Evolutionary conservation across 495 filamentous ascomycete genomes (phyloP).

Genomic region (Aspergillus sclerotiicarbonarius): DNA sequence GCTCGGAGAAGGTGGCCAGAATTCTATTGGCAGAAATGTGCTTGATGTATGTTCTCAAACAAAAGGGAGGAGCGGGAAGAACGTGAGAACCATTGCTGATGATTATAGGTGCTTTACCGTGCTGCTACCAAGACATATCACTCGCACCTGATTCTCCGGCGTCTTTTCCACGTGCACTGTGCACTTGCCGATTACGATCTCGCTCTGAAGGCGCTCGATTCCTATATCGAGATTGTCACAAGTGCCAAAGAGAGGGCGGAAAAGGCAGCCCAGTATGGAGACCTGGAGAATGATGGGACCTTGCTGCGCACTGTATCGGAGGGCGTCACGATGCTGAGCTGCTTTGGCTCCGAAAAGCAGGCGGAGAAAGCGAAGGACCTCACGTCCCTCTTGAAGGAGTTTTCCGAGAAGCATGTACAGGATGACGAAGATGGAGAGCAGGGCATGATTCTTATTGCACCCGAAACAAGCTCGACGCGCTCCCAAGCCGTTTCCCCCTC

Average conservation of each 20-base stretch:
- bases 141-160: conserved; percentile 79
- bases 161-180: conserved; percentile 85
- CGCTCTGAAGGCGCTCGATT: conserved; percentile 81
- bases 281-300: conserved; percentile 72
- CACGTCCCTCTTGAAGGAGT: conserved; percentile 61
- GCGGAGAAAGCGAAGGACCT: conserved; percentile 75
- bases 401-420: conserved; percentile 50
- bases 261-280: conserved; percentile 73
- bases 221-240: conserved; percentile 82
- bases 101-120: conserved; percentile 68
- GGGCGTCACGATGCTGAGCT: conserved; percentile 76
- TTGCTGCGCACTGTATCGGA: conserved; percentile 73
- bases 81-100: background rate
- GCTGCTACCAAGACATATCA: conserved; percentile 92
- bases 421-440: conserved; percentile 35
- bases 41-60: conserved; percentile 57
- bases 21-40: conserved; percentile 64
- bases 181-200: conserved; percentile 84
- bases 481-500: conserved; percentile 46
- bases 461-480: conserved; percentile 19
- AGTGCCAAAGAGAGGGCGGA: conserved; percentile 76
- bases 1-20: conserved; percentile 74
- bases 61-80: too few relatives aligned
- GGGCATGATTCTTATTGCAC: conserved; percentile 20
- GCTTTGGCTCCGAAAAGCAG: conserved; percentile 69